Conservation (phyloP, 2,329 filamentous ascomycete genomes). For the Claviceps pazoutovae region DNA sequence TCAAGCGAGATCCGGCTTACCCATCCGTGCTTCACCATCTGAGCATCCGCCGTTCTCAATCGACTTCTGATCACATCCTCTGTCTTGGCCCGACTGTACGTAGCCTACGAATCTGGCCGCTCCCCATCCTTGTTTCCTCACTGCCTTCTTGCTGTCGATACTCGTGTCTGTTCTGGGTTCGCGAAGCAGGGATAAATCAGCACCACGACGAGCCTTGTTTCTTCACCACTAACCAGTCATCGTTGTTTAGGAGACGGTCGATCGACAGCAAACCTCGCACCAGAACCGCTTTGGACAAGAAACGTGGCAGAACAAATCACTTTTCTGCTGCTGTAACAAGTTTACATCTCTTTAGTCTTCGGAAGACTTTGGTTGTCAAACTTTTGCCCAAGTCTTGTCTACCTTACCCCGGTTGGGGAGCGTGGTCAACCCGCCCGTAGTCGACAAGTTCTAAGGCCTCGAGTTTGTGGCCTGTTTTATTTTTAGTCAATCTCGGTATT, state of each 20-base stretch:
- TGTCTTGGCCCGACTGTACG: background rate
- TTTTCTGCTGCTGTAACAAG: background rate
- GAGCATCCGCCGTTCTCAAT: background rate
- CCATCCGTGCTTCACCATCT: background rate
- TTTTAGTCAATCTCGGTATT: slow-evolving; percentile 1
- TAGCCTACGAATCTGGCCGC: background rate
- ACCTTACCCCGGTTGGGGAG: slow-evolving; percentile 10
- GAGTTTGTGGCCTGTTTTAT: background rate
- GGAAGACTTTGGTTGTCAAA: background rate
- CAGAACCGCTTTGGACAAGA: background rate
- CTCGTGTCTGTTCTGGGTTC: background rate
- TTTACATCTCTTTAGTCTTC: background rate
- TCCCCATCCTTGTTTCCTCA: background rate
- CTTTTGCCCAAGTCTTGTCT: slow-evolving; percentile 1
- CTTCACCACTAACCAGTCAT: background rate
- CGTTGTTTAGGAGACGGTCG: background rate
- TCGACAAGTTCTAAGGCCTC: slow-evolving; percentile 2
- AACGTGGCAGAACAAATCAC: background rate
- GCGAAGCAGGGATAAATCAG: background rate
- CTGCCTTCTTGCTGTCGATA: background rate
- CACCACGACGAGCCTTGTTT: background rate
- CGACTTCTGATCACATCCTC: slow-evolving; percentile 1
- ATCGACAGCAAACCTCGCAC: background rate
- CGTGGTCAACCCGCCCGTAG: slow-evolving; percentile 6
- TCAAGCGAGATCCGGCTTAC: background rate